These are phyloP conservation scores for Corylus avellana DNA, from an alignment of 306 rosid genomes.

Conservation along the genomic window DNA sequence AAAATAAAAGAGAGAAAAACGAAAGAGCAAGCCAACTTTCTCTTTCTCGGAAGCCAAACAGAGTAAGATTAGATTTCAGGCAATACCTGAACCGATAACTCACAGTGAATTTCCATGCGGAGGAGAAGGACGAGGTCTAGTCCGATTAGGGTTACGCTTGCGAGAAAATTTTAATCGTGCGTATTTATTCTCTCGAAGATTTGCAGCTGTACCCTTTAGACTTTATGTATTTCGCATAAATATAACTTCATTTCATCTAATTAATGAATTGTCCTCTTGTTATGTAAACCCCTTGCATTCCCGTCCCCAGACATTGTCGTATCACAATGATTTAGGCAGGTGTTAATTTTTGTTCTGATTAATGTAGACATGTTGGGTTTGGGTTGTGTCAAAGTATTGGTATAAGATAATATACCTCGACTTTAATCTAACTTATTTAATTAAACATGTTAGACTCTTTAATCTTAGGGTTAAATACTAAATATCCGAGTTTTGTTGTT, in stretches of 20 bases:
- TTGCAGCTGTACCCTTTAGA: not conserved
- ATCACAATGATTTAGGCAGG: no score
- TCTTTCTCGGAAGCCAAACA: not conserved
- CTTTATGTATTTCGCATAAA: not conserved
- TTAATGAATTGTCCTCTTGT: not conserved
- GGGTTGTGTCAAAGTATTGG: no score
- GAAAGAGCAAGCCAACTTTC: not conserved
- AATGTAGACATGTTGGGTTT: no score
- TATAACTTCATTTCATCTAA: no score
- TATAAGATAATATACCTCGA: no score
- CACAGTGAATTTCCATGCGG: not conserved
- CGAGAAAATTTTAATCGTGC: not conserved
- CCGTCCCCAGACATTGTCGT: no score
- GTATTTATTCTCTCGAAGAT: not conserved
- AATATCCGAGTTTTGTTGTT: no score
- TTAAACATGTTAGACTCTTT: no score
- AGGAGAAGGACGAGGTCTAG: not conserved
- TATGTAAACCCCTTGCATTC: not conserved
- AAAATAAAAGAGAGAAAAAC: not conserved
- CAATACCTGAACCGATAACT: not conserved
- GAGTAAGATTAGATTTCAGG: not conserved
- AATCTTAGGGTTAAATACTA: no score
- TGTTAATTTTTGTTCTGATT: no score
- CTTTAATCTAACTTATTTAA: no score
- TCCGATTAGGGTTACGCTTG: not conserved